phyloP scores from a whole-genome alignment of 306 rosid species.

The Ormosia emarginata region DNA sequence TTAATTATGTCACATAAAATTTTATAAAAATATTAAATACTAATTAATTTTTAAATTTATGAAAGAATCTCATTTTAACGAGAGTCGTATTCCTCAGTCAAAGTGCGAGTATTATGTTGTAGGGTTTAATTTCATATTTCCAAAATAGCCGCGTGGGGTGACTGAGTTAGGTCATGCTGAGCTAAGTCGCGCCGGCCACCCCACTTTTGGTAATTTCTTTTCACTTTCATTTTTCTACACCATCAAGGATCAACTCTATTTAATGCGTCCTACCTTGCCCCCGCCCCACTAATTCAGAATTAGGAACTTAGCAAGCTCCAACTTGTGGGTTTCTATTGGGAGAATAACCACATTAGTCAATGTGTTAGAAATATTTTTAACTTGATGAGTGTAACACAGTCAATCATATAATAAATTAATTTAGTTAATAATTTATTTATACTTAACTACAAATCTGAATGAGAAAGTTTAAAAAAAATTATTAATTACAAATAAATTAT shows the following conservation, averaged over 20 bases:
- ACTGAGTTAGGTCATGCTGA: conserved; percentile 23
- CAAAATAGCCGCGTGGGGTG: conserved; percentile 24
- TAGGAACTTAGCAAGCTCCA: neutral
- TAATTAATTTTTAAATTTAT: no score
- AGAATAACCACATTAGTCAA: no score
- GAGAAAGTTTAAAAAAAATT: no score
- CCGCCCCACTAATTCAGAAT: neutral
- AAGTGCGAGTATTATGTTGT: neutral
- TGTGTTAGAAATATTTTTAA: no score
- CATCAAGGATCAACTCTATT: conserved; percentile 28
- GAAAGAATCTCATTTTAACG: no score
- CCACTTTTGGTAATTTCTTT: conserved; percentile 11
- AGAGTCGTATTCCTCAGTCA: neutral
- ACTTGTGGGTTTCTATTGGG: neutral
- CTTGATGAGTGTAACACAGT: no score
- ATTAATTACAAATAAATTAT: no score
- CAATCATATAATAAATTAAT: no score
- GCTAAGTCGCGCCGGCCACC: conserved; percentile 34
- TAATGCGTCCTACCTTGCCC: neutral
- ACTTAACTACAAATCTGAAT: no score
- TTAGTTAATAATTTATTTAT: no score
- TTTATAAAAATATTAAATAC: no score
- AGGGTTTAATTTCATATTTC: neutral
- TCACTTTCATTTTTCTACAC: conserved; percentile 4
- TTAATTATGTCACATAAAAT: no score